Base-by-base conservation (phyloP, 2,329 filamentous ascomycete genomes). In the Scedosporium aurantiacum region DNA sequence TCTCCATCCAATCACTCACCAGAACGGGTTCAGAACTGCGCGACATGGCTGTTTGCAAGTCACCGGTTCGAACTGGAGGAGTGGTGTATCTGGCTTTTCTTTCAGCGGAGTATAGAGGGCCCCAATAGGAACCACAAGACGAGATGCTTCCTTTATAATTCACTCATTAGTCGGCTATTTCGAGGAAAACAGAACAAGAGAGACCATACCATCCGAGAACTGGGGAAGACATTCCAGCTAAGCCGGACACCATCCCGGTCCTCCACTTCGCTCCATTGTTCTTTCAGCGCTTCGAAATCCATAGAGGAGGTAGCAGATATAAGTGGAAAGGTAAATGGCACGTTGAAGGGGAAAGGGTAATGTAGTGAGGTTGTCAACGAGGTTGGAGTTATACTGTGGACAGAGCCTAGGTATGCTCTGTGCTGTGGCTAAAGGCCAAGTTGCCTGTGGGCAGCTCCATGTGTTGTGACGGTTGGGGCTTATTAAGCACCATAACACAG, bases 151-250 rank as follows among this genome's bases (percentile, higher is more conserved):
- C 90, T 95, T 63, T 52, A 62, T 27, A 57, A 45, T 16, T 61
- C 60, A 62, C 59, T 58, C 12, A 12, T 21, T 50, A 16, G 12
- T 37, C 21, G 28, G 28, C 40, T 59, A 45, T 52, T 32, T 54
- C 23, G 12, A 40, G 32, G 45, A 12, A 14, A 54, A 40, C 40
- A 56, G 16, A 54, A 45, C 6, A 8, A 27, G 40, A 23, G 52
- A n/a, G 37, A 8, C 77, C 82, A 68, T 69, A 91, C 92, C 91
- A 99, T 97, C 73, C 94, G 91, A 71, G 93, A 93, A 79, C 92
- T 97, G 58, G 94, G 94, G 71, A 99, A 96, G 64, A 95, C 95
- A 74, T 99, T 99, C 94, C 94, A 99, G 77, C 93, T 97, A 67
- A 99, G 82, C 65, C 94, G 87, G 70, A 97, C 85, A 64, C 94